Base-by-base conservation (phyloP, 1,284 basidiomycete species). In the Mycosarcoma mackinlayi region DNA sequence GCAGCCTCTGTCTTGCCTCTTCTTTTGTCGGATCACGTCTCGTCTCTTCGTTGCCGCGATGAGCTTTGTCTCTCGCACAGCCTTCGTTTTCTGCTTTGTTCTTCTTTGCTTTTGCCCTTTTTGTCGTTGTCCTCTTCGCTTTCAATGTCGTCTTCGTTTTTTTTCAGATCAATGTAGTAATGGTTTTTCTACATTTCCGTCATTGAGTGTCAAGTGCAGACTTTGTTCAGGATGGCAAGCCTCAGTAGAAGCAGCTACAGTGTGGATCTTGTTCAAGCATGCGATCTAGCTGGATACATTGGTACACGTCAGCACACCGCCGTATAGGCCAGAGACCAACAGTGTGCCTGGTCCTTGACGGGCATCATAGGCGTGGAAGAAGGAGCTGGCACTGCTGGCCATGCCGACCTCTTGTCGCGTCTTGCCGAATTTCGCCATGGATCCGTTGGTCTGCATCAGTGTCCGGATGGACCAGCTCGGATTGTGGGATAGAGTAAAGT, bases 301-400 rank as follows among this genome's bases (percentile, higher is more conserved):
- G 2, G 30, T 44, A 42, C 69, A 72, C 2, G 45, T 42, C 4
- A 52, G 24, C 1, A 67, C 34, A 0, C 28, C 7, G 14, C 19
- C 58, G 47, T 67, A 64, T 9, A 68, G 59, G 1, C 55, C 64
- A 0, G 59, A 52, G 48, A 72, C 59, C 34, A 72, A 14, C 25
- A 72, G 34, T 2, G 58, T 59, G n/a, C 60, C 54, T 6, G 21
- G 10, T 3, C 44, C 47, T 3, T 24, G 4, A 0, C 1, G 21
- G 9, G 31, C n/a, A 16, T 37, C 0, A 27, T 48, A 25, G n/a
- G 47, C 28, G 21, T 27, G 34, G 30, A 39, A 55, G 45, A 49
- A 40, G 6, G 54, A 30, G 37, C 33, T 45, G 3, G 55, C 50
- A 41, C 62, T 64, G 21, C 31, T 44, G 2, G 50, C 23, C 6